Base-by-base conservation (phyloP, 1,284 basidiomycete species). In the Boletus subluridellus region DNA sequence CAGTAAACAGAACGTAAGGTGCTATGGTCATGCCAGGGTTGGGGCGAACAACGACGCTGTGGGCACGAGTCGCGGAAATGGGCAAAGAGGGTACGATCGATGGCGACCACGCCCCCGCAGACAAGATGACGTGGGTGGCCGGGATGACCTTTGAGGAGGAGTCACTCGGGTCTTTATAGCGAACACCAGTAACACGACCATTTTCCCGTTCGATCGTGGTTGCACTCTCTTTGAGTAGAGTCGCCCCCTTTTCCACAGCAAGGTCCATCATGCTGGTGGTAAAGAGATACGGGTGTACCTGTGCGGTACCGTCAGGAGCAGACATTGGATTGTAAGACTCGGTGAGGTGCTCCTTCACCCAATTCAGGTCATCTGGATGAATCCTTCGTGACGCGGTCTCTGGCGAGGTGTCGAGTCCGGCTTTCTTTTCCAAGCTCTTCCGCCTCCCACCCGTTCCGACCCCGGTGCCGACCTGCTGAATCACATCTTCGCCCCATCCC, bases 41-140 rank as follows among this genome's bases (percentile, higher is more conserved):
- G 5, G 79, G 77, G 35, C 67, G 83, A 61, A 89, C 82, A 4
- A 81, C 83, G 66, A 90, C 79, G 65, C 86, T 88, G 70, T 90
- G 87, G 0, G 85, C 87, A 52, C 88, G 84, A 4, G 78, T 84
- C 39, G 78, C 79, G 15, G 73, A 68, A 61, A 90, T 80, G 15
- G 86, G 86, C 34, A 89, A 76, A 8, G 73, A 63, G 4, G 72
- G 67, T 37, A 82, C 42, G 59, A 90, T 68, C 9, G 66, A 70
- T 11, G 92, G 82, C 0, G 93, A 92, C 95, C 95, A 98, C 2
- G 92, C 91, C 14, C 94, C 94, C 12, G 90, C 90, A 34, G 88
- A 82, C 54, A 97, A 73, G 37, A 96, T 78, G 52, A 95, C 80
- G 59, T 85, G 78, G 4, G 85, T 85, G 30, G 87, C 86, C 3